These are phyloP conservation scores for Blastobotrys raffinosifermentans DNA, from an alignment of 1,139 yeast species.

Conservation along the genomic window DNA sequence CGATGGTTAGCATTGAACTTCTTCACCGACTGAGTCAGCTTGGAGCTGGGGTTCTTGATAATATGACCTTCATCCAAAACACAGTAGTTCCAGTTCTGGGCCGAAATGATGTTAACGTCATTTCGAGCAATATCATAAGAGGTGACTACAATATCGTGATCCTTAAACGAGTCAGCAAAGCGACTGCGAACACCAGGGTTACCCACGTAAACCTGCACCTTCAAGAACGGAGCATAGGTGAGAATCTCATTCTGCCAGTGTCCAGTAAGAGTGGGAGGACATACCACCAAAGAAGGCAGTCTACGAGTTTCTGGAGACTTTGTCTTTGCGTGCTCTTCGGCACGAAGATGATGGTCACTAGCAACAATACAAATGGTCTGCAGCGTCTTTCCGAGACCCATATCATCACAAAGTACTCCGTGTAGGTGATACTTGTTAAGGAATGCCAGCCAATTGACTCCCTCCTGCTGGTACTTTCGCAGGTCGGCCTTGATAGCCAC, in stretches of 20 bases:
- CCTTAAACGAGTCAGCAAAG: constrained; percentile 48
- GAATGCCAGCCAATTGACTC: constrained; percentile 97
- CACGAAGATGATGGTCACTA: constrained; percentile 86
- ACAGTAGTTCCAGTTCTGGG: constrained; percentile 81
- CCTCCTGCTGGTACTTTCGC: constrained; percentile 95
- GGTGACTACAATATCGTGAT: constrained; percentile 80
- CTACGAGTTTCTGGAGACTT: constrained; percentile 62
- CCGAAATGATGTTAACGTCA: constrained; percentile 61
- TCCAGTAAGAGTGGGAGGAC: constrained; percentile 97
- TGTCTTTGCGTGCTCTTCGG: constrained; percentile 55
- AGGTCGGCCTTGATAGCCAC: constrained; percentile 89
- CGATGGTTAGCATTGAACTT: constrained; percentile 79
- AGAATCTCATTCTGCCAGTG: constrained; percentile 97
- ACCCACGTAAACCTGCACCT: constrained; percentile 84
- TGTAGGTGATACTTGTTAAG: constrained; percentile 91
- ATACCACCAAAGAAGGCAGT: constrained; percentile 78
- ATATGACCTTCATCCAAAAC: constrained; percentile 98
- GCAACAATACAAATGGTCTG: constrained; percentile 97
- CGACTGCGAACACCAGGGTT: constrained; percentile 70
- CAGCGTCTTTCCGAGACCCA: constrained; percentile 97
- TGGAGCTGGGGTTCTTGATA: constrained; percentile 85
- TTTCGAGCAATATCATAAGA: constrained; percentile 96
- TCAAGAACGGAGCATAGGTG: constrained; percentile 85
- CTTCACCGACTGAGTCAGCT: constrained; percentile 84
- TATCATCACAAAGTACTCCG: constrained; percentile 97